These are phyloP conservation scores for Mimosa pudica DNA, from an alignment of 306 rosid genomes.

Conservation along the genomic window DNA sequence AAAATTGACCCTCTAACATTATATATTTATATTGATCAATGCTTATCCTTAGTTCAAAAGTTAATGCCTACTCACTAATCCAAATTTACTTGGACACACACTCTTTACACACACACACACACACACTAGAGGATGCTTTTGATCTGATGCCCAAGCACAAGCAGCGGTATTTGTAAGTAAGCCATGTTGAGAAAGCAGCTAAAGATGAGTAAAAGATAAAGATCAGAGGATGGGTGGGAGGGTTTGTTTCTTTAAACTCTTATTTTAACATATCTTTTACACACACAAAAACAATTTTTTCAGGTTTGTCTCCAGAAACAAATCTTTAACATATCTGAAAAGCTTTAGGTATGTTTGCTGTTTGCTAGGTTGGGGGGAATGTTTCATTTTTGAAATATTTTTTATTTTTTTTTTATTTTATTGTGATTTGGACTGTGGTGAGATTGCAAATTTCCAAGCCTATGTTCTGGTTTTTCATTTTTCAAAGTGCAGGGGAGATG, in stretches of 20 bases:
- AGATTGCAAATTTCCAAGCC: slow-evolving; percentile 16
- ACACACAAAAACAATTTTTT: slow-evolving; percentile 6
- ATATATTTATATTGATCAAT: slow-evolving; percentile 40
- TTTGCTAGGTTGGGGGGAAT: slow-evolving; percentile 34
- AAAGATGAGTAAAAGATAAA: slow-evolving; percentile 36
- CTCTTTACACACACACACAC: no score
- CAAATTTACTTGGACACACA: slow-evolving; percentile 34
- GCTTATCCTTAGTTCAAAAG: slow-evolving; percentile 27
- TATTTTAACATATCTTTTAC: slow-evolving; percentile 15
- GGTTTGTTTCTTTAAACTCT: slow-evolving; percentile 20
- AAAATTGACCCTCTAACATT: no score
- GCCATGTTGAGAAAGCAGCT: slow-evolving; percentile 36
- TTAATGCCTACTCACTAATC: slow-evolving; percentile 35
- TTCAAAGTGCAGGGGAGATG: slow-evolving; percentile 8
- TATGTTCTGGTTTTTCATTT: background rate
- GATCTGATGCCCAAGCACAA: slow-evolving; percentile 23
- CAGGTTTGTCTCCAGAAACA: background rate
- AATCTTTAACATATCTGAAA: background rate
- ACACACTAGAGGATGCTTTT: no score
- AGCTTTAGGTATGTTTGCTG: slow-evolving; percentile 2
- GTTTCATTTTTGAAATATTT: slow-evolving; percentile 30
- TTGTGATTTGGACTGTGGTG: slow-evolving; percentile 29
- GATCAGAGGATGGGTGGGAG: background rate
- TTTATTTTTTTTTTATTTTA: background rate
- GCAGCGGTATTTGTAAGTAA: slow-evolving; percentile 10